Evolutionary conservation across 495 filamentous ascomycete genomes (phyloP), one percentile per base, ranked within the genome.

Genomic region (Annulohypoxylon maeteangense): DNA sequence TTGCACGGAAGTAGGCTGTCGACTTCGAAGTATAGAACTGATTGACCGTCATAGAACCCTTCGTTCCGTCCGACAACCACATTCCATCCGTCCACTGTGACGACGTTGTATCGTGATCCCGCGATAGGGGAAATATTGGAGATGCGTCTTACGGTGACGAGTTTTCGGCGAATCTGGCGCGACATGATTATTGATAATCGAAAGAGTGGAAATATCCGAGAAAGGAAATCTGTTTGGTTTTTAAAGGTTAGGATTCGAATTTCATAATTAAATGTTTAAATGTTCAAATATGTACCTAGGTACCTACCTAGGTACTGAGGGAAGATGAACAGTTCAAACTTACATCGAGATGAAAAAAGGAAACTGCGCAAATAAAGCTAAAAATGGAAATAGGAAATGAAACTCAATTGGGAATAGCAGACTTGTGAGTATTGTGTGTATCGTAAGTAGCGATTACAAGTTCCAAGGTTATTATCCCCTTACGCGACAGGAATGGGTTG

Each of bases 71-170:
- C 16, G 16, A 54, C 50, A 2, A 54, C 50, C 3, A 54, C 50
- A 20, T 20, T 54, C 50, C 50, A 54, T 18, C 50, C 50, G 16
- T 54, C 50, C n/a, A 54, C n/a, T 7, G 50, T 34, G 8, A 34
- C 50, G 6, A 54, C 50, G 0, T 54, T 5, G 50, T 32, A 54
- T 54, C 16, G 27, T 6, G 50, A 31, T 34, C 20, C 27, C 6
- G 5, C n/a, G 7, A 54, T 54, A n/a, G 50, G 27, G 1, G 25
- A 18, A 32, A 54, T 12, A 20, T 20, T 3, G 20, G 50, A 54
- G 29, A 54, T 34, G 25, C n/a, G 50, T 20, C 50, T 54, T 11
- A 54, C 3, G 50, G 50, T 54, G 8, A 54, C 50, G 20, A 54
- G 50, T 12, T 34, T 54, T 34, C 50, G 29, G 2, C 12, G 7